Base-by-base conservation (phyloP, 2,329 filamentous ascomycete genomes). In the Claviceps digitariae region DNA sequence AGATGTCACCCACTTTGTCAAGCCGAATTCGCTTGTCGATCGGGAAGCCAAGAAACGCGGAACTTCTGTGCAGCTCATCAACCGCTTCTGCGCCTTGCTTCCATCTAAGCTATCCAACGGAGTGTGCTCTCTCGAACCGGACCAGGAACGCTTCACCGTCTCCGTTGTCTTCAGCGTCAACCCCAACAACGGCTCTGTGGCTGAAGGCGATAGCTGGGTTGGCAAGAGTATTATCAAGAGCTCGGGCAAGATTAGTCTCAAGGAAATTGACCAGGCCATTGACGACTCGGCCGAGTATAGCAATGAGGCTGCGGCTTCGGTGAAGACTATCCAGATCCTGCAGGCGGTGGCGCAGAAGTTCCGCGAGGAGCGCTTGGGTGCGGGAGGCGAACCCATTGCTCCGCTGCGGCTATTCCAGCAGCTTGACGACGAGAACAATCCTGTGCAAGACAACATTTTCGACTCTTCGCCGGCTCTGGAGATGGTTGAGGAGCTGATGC, bases 21-120 rank as follows among this genome's bases (percentile, higher is more conserved):
- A 97, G 77, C 78, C 85, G 48, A 95, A 94, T 74, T 95, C 90
- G 17, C 80, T 97, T 47, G 90, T 97, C 50, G 93, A 98, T 64
- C 86, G 93, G 48, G 93, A 98, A 71, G 93, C 93, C 12, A 95
- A 93, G 80, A 98, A 97, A 78, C 88, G 93, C 59, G 91, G 91
- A 56, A 97, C 90, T 54, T 90, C 90, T 38, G 93, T 98, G 25
- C 94, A 97, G 65, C 77, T 98, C 58, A 86, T 95, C 72, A 93
- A 95, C 73, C 84, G 90, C 38, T 73, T 85, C 74, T 75, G 91
- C 80, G 77, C 91, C 75, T 83, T 98, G 78, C 81, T 98, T 40
- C 93, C 93, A 15, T 78, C 87, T 1, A 90, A 88, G 70, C 76
- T 98, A 57, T 86, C 90, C 8, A 81, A 83, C 20, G 90, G 96